phyloP scores from a whole-genome alignment of 257 asterid genomes.

The Forsythia viridissima region DNA sequence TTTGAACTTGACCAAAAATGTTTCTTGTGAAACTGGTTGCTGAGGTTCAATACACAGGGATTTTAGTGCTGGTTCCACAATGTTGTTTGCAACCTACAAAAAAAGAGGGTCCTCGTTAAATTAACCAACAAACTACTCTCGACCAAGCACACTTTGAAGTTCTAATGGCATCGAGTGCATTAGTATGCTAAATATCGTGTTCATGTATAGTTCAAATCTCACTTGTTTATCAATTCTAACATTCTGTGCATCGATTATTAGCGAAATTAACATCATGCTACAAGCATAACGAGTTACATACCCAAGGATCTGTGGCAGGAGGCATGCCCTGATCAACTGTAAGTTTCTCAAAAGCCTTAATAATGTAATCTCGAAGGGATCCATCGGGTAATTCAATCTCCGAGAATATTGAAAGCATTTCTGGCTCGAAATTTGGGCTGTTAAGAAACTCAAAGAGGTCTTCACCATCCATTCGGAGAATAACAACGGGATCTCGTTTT shows the following conservation, averaged over 20 bases:
- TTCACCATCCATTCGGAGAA: slow-evolving; percentile 89
- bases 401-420: slow-evolving; percentile 52
- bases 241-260: too few relatives aligned
- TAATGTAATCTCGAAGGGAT: slow-evolving; percentile 55
- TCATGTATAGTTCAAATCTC: too few relatives aligned
- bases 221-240: too few relatives aligned
- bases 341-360: slow-evolving; percentile 75
- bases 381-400: slow-evolving; percentile 55
- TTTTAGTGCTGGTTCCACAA: slow-evolving; percentile 68
- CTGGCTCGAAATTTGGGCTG: slow-evolving; percentile 60
- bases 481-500: slow-evolving; percentile 86
- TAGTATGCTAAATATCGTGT: too few relatives aligned
- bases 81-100: slow-evolving; percentile 63
- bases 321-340: slow-evolving; percentile 94
- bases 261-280: too few relatives aligned
- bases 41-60: slow-evolving; percentile 44
- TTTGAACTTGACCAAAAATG: slow-evolving; percentile 57
- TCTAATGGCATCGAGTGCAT: too few relatives aligned
- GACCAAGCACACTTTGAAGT: neutral
- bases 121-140: neutral
- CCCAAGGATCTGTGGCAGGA: slow-evolving; percentile 94
- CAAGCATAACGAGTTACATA: slow-evolving; percentile 18
- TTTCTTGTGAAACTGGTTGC: slow-evolving; percentile 68
- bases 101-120: neutral
- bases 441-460: slow-evolving; percentile 72